phyloP scores from a whole-genome alignment of 1,284 basidiomycete species.

The Heliocybe sulcata region DNA sequence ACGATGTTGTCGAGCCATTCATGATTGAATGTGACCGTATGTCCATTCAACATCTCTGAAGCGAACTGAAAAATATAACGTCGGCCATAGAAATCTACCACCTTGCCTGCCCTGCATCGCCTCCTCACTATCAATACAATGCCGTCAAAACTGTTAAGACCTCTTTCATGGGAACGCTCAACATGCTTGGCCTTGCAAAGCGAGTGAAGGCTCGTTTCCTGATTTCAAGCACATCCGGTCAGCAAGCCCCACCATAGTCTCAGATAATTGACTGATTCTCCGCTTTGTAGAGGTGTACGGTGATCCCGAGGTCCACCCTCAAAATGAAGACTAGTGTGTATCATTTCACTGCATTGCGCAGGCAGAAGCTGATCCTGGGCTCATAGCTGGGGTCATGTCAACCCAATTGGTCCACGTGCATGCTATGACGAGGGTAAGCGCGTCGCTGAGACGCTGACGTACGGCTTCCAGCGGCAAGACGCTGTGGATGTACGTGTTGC shows the following conservation, averaged over 20 bases:
- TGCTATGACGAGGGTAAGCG: conserved; percentile 99
- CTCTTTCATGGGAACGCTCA: conserved; percentile 93
- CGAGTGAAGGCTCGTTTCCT: conserved; percentile 95
- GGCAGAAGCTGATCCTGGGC: neutral
- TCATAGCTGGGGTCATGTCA: conserved; percentile 93
- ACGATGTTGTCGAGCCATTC: conserved; percentile 95
- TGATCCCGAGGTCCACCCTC: conserved; percentile 95
- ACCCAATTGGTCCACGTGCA: conserved; percentile 93
- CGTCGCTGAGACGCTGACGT: conserved; percentile 91
- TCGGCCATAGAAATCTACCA: conserved; percentile 81
- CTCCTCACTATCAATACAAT: conserved; percentile 93
- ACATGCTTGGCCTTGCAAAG: conserved; percentile 98
- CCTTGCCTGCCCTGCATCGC: conserved; percentile 92
- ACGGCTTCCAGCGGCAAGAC: conserved; percentile 92
- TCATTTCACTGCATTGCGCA: neutral
- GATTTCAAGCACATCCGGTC: conserved; percentile 88
- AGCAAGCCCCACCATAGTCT: conserved; percentile 13
- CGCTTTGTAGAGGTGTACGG: conserved; percentile 81
- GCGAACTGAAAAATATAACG: neutral
- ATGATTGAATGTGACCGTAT: conserved; percentile 95
- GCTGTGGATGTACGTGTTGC: conserved; percentile 93
- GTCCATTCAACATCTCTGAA: conserved; percentile 19
- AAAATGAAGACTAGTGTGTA: conserved; percentile 86
- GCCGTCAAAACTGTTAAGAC: conserved; percentile 97
- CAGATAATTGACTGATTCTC: conserved; percentile 1